Conservation (phyloP, 2,329 filamentous ascomycete genomes). For the Fusarium camptoceras region DNA sequence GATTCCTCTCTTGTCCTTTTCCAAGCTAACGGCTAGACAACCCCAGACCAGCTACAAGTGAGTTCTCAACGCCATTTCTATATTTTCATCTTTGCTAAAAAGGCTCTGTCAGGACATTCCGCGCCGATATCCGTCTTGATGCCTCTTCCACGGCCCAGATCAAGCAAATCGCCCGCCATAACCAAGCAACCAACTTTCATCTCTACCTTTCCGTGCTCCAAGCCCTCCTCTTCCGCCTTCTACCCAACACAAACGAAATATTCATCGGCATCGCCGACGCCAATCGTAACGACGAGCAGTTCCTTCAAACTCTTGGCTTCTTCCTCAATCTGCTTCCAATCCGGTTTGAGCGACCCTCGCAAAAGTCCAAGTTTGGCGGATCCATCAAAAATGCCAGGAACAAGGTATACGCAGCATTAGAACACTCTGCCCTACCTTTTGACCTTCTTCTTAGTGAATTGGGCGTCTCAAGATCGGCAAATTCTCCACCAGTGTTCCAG, state of each 20-base stretch:
- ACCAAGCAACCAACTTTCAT: constrained; percentile 4
- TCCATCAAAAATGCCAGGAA: not conserved
- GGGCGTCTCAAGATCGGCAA: not conserved
- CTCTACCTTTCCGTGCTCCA: not conserved
- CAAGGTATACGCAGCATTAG: too few relatives aligned
- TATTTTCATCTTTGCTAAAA: not conserved
- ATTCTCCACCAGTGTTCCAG: constrained; percentile 10
- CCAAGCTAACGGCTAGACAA: not conserved
- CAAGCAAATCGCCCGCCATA: not conserved
- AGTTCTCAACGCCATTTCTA: not conserved
- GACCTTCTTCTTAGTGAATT: constrained; percentile 3
- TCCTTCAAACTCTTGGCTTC: constrained; percentile 3
- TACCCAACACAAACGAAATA: not conserved
- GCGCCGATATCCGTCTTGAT: not conserved
- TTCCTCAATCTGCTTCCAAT: constrained; percentile 15
- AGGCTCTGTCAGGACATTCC: not conserved
- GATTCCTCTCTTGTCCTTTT: not conserved
- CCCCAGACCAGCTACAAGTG: not conserved
- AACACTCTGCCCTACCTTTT: not conserved
- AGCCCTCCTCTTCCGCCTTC: not conserved
- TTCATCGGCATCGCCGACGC: constrained; percentile 13
- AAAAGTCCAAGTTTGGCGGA: too few relatives aligned
- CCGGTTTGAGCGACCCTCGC: not conserved
- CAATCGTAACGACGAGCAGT: not conserved
- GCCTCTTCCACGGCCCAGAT: not conserved